Evolutionary conservation across 192 early-diverging fungal species (phyloP), one percentile per base, ranked within the genome.

Genomic region (Umbelopsis ramanniana): DNA sequence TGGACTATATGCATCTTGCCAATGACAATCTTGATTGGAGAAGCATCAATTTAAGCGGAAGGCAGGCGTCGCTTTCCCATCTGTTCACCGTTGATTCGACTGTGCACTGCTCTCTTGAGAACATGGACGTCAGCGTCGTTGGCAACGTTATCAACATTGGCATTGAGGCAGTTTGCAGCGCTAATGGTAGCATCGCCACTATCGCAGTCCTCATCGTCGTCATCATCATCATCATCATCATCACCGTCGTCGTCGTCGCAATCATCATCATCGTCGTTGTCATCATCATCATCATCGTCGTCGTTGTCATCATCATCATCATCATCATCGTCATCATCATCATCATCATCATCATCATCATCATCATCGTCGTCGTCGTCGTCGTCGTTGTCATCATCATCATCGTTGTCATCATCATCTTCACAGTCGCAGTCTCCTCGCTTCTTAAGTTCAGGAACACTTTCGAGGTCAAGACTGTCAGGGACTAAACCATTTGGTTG

Each of bases 31-130:
- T 12, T 19, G 48, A 21, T 50, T 21, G 19, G 15, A 17, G n/a
- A 50, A 50, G 15, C 19, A 50, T 50, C 19, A n/a, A n/a, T 21
- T 50, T 50, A 50, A 50, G 48, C 15, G 17, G 48, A 50, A 50
- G 48, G n/a, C 48, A 50, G 17, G n/a, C 48, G 48, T 50, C 48
- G 48, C 48, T 50, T 50, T 50, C 48, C 48, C 5, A 50, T 50
- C 48, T 50, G 7, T 8, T 50, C 5, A n/a, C 48, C 1, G 40
- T 43, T 50, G 17, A 50, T 8, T n/a, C n/a, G 48, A 15, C 48
- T 1, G n/a, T 50, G 1, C 6, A 17, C 5, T 15, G 48, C 48
- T 50, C n/a, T 17, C 48, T 43, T 50, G 19, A 50, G n/a, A 19
- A 50, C 48, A 21, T 50, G 48, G 48, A 46, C 5, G 12, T 46